phyloP scores from a whole-genome alignment of 306 rosid genomes.

The Amphicarpaea edgeworthii region DNA sequence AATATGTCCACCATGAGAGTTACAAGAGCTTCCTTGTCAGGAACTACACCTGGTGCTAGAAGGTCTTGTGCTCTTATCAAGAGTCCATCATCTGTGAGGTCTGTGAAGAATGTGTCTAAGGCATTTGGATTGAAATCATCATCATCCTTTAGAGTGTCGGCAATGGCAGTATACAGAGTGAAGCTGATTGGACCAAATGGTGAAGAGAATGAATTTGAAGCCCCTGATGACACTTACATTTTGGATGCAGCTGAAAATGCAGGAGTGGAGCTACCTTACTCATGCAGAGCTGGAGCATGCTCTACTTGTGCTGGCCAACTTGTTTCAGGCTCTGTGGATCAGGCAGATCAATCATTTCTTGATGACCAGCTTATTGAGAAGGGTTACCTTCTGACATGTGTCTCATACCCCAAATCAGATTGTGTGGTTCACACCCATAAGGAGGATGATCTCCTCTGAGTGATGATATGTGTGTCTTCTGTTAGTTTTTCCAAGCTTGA shows the following conservation, averaged over 20 bases:
- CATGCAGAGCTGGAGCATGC: constrained; percentile 88
- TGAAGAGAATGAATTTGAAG: constrained; percentile 64
- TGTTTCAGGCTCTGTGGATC: constrained; percentile 64
- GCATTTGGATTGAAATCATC: constrained; percentile 65
- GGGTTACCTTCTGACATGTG: constrained; percentile 67
- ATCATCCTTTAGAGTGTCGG: constrained; percentile 54
- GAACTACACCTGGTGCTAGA: constrained; percentile 36
- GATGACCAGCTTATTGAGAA: constrained; percentile 64
- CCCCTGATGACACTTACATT: constrained; percentile 71
- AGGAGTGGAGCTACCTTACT: constrained; percentile 77
- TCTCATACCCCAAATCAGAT: constrained; percentile 67
- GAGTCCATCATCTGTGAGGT: constrained; percentile 49
- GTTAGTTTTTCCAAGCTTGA: constrained; percentile 32
- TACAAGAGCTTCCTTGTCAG: constrained; percentile 46
- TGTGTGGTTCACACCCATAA: constrained; percentile 72
- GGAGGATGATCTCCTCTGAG: constrained; percentile 62
- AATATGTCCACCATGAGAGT: constrained; percentile 52
- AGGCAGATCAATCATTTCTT: constrained; percentile 69
- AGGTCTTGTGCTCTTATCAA: constrained; percentile 48
- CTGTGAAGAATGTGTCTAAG: constrained; percentile 53
- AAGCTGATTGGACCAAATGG: constrained; percentile 74
- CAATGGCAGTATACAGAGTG: constrained; percentile 67
- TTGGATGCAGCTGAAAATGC: constrained; percentile 81
- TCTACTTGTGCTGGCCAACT: constrained; percentile 76
- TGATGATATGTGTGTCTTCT: neutral